Evolutionary conservation across 345 rosid genomes (phyloP).

Genomic region (Salix arbutifolia): DNA sequence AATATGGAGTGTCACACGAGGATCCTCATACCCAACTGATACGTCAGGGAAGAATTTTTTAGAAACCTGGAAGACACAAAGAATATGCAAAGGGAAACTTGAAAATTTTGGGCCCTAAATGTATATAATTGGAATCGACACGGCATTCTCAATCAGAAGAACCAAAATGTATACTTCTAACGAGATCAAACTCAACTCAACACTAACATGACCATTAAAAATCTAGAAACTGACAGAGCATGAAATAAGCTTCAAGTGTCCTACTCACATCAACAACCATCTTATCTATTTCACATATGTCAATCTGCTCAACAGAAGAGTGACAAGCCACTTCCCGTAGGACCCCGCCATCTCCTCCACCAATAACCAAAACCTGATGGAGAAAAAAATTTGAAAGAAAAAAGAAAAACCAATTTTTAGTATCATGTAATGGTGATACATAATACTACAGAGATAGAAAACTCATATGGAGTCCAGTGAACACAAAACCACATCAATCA

Average conservation of each 20-base stretch:
- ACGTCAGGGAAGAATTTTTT: conserved; percentile 76
- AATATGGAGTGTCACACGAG: conserved; percentile 74
- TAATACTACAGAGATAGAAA: not conserved
- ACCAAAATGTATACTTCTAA: not conserved
- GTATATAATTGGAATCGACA: not conserved
- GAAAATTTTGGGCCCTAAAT: not conserved
- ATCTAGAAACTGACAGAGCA: not conserved
- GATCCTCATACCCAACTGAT: conserved; percentile 87
- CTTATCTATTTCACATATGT: conserved; percentile 91
- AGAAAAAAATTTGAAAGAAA: not conserved
- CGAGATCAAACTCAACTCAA: not conserved
- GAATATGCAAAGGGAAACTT: not conserved
- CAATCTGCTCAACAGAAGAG: conserved; percentile 76
- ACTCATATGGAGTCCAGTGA: not conserved
- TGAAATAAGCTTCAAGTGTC: not conserved
- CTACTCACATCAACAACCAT: conserved; percentile 94
- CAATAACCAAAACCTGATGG: conserved; percentile 80
- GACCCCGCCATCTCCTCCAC: conserved; percentile 98
- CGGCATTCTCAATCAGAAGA: not conserved
- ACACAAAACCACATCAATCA: not conserved
- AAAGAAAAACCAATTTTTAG: not conserved
- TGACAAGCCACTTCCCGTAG: conserved; percentile 85
- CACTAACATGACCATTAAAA: not conserved
- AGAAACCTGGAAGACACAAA: conserved; percentile 53
- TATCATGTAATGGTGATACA: not conserved